These are phyloP conservation scores for Aspergillus nomiae DNA, from an alignment of 2,329 filamentous ascomycete species.

Conservation along the genomic window DNA sequence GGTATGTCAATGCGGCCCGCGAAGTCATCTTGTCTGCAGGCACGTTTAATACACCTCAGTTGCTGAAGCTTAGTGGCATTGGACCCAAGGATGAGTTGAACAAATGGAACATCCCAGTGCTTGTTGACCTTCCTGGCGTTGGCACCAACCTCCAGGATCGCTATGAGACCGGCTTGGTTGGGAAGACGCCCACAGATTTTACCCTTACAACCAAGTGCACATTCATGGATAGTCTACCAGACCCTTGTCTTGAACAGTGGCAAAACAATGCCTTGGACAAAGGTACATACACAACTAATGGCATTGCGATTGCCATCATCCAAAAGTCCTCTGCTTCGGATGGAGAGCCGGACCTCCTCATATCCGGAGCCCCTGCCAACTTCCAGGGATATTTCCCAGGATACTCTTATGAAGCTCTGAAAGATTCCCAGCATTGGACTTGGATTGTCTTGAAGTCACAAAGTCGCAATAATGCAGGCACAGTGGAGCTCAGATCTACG, in stretches of 20 bases:
- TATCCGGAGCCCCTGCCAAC: slow-evolving; percentile 59
- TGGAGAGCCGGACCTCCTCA: slow-evolving; percentile 55
- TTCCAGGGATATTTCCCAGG: slow-evolving; percentile 54
- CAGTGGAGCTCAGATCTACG: slow-evolving; percentile 60
- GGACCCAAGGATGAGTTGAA: slow-evolving; percentile 56
- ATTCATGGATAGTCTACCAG: slow-evolving; percentile 29
- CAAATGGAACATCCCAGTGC: slow-evolving; percentile 52
- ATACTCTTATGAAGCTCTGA: slow-evolving; percentile 45
- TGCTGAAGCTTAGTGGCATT: slow-evolving; percentile 64
- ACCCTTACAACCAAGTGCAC: slow-evolving; percentile 34
- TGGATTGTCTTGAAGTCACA: slow-evolving; percentile 61
- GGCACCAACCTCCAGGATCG: slow-evolving; percentile 65
- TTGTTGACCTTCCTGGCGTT: slow-evolving; percentile 61
- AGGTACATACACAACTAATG: slow-evolving; percentile 53
- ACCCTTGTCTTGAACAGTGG: slow-evolving; percentile 49
- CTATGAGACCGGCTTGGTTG: slow-evolving; percentile 58
- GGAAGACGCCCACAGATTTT: slow-evolving; percentile 41
- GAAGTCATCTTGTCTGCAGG: slow-evolving; percentile 53
- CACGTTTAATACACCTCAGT: slow-evolving; percentile 64
- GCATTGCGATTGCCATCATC: slow-evolving; percentile 54
- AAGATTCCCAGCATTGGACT: slow-evolving; percentile 45
- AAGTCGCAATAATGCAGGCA: slow-evolving; percentile 63
- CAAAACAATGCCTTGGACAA: slow-evolving; percentile 39
- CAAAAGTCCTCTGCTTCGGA: slow-evolving; percentile 40
- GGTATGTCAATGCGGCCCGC: slow-evolving; percentile 21